phyloP scores from a whole-genome alignment of 2,329 filamentous ascomycete species.

The Tricladium varicosporioides region DNA sequence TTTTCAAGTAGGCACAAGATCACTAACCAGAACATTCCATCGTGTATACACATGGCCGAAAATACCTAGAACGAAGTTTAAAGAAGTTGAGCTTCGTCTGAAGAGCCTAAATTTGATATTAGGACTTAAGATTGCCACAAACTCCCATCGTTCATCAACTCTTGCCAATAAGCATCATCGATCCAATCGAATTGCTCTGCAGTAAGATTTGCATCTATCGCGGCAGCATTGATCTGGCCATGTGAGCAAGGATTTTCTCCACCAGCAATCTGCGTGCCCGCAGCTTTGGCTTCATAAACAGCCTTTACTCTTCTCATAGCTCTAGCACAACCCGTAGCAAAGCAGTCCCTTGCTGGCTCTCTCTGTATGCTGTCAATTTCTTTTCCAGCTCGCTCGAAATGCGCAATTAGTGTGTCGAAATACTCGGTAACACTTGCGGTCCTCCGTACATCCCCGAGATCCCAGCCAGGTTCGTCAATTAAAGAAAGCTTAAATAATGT shows the following conservation, averaged over 20 bases:
- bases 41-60: too few relatives aligned
- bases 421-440: conserved; percentile 31
- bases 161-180: conserved; percentile 16
- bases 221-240: conserved; percentile 1
- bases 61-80: too few relatives aligned
- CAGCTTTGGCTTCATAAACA: conserved; percentile 8
- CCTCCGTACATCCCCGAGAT: conserved; percentile 37
- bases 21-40: too few relatives aligned
- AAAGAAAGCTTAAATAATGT: conserved; percentile 39
- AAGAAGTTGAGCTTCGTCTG: too few relatives aligned
- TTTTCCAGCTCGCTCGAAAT: conserved; percentile 17
- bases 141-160: conserved; percentile 6
- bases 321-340: conserved; percentile 13
- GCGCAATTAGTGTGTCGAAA: conserved; percentile 15
- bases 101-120: too few relatives aligned
- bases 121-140: background rate
- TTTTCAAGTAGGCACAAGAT: too few relatives aligned
- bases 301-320: conserved; percentile 7
- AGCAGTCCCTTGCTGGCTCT: conserved; percentile 7
- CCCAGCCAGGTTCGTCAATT: conserved; percentile 39
- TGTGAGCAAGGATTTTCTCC: background rate
- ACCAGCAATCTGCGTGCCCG: background rate
- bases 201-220: conserved; percentile 1
- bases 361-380: conserved; percentile 15
- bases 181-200: conserved; percentile 12